Conservation (phyloP, 1,139 yeast genomes). For the Saccharomyces hybrid region DNA sequence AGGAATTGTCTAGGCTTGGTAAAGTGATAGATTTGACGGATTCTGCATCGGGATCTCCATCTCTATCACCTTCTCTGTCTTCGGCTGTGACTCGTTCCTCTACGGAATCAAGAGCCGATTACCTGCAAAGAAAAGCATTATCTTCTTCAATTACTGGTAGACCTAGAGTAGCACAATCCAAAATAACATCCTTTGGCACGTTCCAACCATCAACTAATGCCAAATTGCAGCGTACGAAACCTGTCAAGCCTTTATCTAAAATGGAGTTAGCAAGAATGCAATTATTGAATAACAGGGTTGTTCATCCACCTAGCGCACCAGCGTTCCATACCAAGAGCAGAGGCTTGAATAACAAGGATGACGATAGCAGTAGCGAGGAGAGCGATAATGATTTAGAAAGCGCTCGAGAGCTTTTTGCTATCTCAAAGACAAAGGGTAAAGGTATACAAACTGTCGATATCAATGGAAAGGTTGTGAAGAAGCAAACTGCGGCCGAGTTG, state of each 20-base stretch:
- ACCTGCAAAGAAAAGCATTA: constrained; percentile 25
- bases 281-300: constrained; percentile 28
- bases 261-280: constrained; percentile 35
- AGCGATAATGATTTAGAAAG: constrained; percentile 32
- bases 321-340: constrained; percentile 52
- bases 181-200: constrained; percentile 42
- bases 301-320: constrained; percentile 69
- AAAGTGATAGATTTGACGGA: too few relatives aligned
- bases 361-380: constrained; percentile 33
- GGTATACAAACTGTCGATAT: constrained; percentile 32
- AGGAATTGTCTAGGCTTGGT: too few relatives aligned
- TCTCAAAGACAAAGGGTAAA: constrained; percentile 23
- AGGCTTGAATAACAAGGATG: constrained; percentile 9
- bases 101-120: constrained; percentile 26
- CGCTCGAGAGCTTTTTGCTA: constrained; percentile 33
- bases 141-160: constrained; percentile 26
- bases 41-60: too few relatives aligned
- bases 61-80: too few relatives aligned
- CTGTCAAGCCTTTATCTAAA: constrained; percentile 34
- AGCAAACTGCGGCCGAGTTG: constrained; percentile 27
- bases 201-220: constrained; percentile 33
- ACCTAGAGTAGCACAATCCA: constrained; percentile 38
- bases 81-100: too few relatives aligned
- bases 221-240: constrained; percentile 37
- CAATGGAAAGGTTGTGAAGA: constrained; percentile 25